Evolutionary conservation across 2,329 filamentous ascomycete genomes (phyloP), one percentile per base, ranked within the genome.

Genomic region (Fusarium duplospermum): DNA sequence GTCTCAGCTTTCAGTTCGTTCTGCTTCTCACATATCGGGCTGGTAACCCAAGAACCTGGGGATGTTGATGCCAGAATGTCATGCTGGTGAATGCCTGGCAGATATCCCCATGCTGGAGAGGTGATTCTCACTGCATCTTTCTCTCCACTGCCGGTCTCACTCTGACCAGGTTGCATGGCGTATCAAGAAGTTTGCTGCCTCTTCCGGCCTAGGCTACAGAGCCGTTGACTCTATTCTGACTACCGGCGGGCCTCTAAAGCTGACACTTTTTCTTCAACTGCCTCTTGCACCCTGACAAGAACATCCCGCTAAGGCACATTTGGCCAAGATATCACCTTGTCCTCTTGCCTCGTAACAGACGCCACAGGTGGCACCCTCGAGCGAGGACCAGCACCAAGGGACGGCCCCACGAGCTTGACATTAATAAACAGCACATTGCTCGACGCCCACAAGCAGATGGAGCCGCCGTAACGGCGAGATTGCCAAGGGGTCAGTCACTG

Each of bases 371-470:
- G 62, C 58, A 59, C 67, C 57, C 61, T 47, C 45, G 69, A 60
- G 70, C 38, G 60, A 67, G 57, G 64, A 63, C 62, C 62, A 47
- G 18, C 50, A 29, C 54, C 50, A 59, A n/a, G 45, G 57, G 63
- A 64, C 59, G 38, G 70, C 54, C 72, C 69, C 71, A 66, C 29
- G 64, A 72, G 66, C 61, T 70, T 67, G 70, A 72, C 75, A 77
- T 70, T 71, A 69, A 77, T 66, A 74, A 70, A 65, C 66, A 62
- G 42, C 36, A 67, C 40, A 45, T 64, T 62, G 50, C 57, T 62
- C 64, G 38, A 59, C 22, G 42, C 52, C 56, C 56, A 67, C 62
- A 65, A 27, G 58, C 40, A 42, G 64, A 61, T 63, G 61, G 33
- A 63, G 66, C 45, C 47, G 64, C 67, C 45, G 54, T 68, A 58